Evolutionary conservation across 345 rosid genomes (phyloP).

Genomic region (Arabidopsis thaliana): TAIR10.1 NC_003076.8:21736501-21737000

Average conservation of each 20-base stretch:
- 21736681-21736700: constrained; percentile 31
- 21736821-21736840: not conserved
- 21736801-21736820: not conserved
- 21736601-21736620: constrained; percentile 30
- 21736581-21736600: constrained; percentile 26
- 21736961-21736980: not conserved
- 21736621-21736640: constrained; percentile 34
- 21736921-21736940: constrained; percentile 37
- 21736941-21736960: constrained; percentile 15
- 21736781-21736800: not conserved
- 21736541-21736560: constrained; percentile 30
- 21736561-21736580: constrained; percentile 40
- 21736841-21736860: not conserved
- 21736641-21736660: constrained; percentile 30
- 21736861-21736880: not conserved
- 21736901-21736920: constrained; percentile 29
- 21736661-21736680: constrained; percentile 43
- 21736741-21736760: constrained; percentile 9
- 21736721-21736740: constrained; percentile 9
- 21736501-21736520: constrained; percentile 34
- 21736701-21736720: constrained; percentile 29
- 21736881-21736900: constrained; percentile 24
- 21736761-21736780: not conserved
- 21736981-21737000: not conserved
- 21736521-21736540: constrained; percentile 43